Conservation (phyloP, 345 rosid genomes). For the Turnera subulata region DNA sequence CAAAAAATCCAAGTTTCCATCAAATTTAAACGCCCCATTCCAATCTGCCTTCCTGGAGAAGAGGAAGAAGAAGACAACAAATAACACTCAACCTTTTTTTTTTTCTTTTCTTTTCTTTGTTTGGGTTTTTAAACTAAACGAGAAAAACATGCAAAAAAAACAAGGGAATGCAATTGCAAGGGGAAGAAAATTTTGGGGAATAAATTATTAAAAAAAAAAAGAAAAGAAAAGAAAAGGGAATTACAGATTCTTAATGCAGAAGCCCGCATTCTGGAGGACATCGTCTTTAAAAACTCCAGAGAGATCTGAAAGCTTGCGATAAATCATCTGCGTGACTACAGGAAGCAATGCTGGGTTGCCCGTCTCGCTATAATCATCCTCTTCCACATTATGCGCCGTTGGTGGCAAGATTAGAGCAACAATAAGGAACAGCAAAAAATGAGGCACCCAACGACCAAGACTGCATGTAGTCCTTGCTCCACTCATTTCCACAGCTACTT, state of each 20-base stretch:
- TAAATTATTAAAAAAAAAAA: not conserved
- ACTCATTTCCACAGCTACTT: constrained; percentile 22
- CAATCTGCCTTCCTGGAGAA: constrained; percentile 62
- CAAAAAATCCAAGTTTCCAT: constrained; percentile 48
- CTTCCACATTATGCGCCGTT: constrained; percentile 33
- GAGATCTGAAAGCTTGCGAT: constrained; percentile 53
- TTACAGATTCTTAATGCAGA: constrained; percentile 73
- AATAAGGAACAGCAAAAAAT: constrained; percentile 28
- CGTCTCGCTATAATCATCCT: constrained; percentile 57
- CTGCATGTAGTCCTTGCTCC: constrained; percentile 24
- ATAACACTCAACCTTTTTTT: too few relatives aligned
- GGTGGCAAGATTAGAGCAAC: constrained; percentile 30
- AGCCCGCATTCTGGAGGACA: constrained; percentile 37
- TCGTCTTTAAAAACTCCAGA: constrained; percentile 36
- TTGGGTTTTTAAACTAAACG: too few relatives aligned
- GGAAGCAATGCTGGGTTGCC: constrained; percentile 46
- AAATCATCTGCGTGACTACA: constrained; percentile 44
- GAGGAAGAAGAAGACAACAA: constrained; percentile 13
- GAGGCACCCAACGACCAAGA: constrained; percentile 22
- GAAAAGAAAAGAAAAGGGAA: constrained; percentile 18
- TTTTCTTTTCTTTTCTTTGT: too few relatives aligned
- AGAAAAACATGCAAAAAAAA: not conserved
- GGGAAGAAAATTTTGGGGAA: too few relatives aligned
- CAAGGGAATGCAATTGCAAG: too few relatives aligned
- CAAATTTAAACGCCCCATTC: constrained; percentile 70